A percentile compares a stretch with the other conserved stretches of the same genome.
These are phyloP conservation scores for Lactuca sativa DNA, from an alignment of 129 eudicot genomes.

Conservation along the genomic window DNA sequence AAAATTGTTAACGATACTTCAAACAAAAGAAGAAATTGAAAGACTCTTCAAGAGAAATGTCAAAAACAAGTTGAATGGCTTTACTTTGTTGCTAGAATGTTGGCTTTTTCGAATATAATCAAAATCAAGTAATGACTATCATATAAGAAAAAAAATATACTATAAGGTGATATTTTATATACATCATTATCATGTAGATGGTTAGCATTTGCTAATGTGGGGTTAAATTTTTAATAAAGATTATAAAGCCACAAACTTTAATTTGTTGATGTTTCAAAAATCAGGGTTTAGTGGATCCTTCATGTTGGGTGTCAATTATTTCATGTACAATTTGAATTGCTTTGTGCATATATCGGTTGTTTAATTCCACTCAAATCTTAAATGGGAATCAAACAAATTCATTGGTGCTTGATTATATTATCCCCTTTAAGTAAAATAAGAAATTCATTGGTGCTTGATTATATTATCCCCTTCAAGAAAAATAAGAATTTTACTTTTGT, in stretches of 20 bases:
- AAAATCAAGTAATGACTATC: neutral
- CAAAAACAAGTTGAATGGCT: neutral
- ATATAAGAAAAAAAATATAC: too few species aligned
- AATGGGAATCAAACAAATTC: constrained; percentile 22
- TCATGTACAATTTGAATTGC: constrained; percentile 38
- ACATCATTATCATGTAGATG: constrained; percentile 5
- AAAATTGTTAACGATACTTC: neutral
- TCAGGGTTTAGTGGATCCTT: constrained; percentile 42
- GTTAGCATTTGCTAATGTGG: neutral
- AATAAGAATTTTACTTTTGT: constrained; percentile 17
- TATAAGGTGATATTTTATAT: neutral
- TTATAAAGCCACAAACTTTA: constrained; percentile 25
- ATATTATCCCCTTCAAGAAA: constrained; percentile 2
- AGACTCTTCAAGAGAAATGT: neutral
- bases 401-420: constrained; percentile 30
- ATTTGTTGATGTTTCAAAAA: constrained; percentile 27
- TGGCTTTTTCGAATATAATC: neutral
- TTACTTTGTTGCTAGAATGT: neutral
- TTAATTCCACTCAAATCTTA: constrained; percentile 29
- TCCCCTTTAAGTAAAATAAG: neutral
- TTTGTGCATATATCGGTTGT: constrained; percentile 25
- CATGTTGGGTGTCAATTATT: constrained; percentile 45
- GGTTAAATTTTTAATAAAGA: constrained; percentile 18
- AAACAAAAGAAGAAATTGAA: neutral
- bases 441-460: constrained; percentile 22